These are phyloP conservation scores for Alternaria ventricosa DNA, from an alignment of 2,329 filamentous ascomycete genomes.

Conservation along the genomic window DNA sequence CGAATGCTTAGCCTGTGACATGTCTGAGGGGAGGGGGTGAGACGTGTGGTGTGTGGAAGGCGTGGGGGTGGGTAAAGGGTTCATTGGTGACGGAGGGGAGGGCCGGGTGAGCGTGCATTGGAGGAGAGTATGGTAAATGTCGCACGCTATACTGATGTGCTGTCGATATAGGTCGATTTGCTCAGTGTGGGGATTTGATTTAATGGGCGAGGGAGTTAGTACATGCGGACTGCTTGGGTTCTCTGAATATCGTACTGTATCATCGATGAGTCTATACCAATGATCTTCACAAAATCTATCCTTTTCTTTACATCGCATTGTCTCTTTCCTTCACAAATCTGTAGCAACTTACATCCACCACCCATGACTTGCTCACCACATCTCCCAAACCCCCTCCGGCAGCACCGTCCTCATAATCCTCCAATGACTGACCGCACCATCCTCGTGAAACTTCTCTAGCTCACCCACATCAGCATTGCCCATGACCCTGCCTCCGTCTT, in stretches of 20 bases:
- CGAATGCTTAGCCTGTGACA: background rate
- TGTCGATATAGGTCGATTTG: too few relatives aligned
- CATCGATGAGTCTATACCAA: background rate
- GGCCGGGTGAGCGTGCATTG: background rate
- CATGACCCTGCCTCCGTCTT: slow-evolving; percentile 61
- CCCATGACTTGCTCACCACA: slow-evolving; percentile 66
- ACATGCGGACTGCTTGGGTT: background rate
- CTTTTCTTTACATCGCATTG: background rate
- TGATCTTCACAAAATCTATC: background rate
- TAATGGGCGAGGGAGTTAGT: too few relatives aligned
- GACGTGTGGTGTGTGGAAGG: background rate
- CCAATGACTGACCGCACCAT: slow-evolving; percentile 87
- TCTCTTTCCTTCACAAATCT: background rate
- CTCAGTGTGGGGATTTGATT: too few relatives aligned
- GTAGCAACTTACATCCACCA: background rate
- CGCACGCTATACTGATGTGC: too few relatives aligned
- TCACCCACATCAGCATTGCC: slow-evolving; percentile 68
- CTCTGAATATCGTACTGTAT: background rate
- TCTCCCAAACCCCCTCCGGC: slow-evolving; percentile 81
- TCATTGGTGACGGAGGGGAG: background rate
- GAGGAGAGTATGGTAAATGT: background rate
- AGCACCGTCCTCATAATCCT: slow-evolving; percentile 85
- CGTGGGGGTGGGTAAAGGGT: background rate
- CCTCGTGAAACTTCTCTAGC: slow-evolving; percentile 74
- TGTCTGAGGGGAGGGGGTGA: background rate